A percentile compares a stretch with the other conserved stretches of the same genome.
These are phyloP conservation scores for Cucurbita pepo DNA, from an alignment of 306 rosid species.

Conservation along the genomic window DNA sequence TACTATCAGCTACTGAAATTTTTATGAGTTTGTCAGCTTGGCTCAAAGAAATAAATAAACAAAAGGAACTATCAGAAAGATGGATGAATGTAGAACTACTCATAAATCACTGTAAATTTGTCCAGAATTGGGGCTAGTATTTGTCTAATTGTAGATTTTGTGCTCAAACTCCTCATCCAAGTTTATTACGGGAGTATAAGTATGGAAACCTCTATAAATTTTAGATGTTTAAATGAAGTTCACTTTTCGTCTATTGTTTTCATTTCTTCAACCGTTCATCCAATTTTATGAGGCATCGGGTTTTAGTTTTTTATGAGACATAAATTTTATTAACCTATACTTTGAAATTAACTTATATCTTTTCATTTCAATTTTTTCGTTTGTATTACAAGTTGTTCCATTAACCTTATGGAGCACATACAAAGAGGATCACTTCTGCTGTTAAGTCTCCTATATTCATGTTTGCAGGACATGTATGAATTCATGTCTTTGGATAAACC, in stretches of 20 bases:
- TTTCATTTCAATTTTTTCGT: background rate
- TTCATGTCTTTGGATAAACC: conserved; percentile 88
- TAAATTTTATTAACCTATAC: background rate
- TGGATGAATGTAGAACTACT: background rate
- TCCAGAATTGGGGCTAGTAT: background rate
- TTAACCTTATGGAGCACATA: background rate
- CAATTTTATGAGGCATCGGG: background rate
- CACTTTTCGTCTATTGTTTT: background rate
- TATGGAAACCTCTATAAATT: background rate
- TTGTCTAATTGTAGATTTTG: background rate
- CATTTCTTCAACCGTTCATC: background rate
- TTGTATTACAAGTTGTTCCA: background rate
- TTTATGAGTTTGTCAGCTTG: background rate
- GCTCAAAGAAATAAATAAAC: background rate
- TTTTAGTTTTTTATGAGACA: background rate
- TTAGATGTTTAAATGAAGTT: background rate
- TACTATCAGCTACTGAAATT: background rate
- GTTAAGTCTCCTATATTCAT: conserved; percentile 4
- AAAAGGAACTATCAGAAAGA: background rate
- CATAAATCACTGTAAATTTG: background rate
- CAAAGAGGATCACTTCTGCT: background rate
- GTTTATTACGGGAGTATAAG: background rate
- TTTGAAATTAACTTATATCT: background rate
- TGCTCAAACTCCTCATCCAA: background rate
- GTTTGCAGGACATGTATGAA: conserved; percentile 89